Evolutionary conservation across 164 flowering plant species (phyloP), one percentile per base, ranked within the genome.

Genomic region (Vitis rotundifolia): DNA sequence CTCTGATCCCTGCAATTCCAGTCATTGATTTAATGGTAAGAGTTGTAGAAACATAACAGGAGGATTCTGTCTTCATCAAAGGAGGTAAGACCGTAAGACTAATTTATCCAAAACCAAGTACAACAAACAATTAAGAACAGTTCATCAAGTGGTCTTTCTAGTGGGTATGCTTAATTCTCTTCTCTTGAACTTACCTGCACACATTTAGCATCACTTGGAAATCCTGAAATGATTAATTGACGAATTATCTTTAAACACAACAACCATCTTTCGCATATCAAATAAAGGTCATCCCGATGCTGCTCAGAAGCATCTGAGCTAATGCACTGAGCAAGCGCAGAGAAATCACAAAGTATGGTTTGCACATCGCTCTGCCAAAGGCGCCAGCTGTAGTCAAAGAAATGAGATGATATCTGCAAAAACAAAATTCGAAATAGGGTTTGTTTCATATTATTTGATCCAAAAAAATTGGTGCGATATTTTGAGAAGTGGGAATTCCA

Each of bases 321-420:
- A 69, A 68, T 73, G 75, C 76, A 77, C 68, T 82, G 90, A 47
- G 83, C 69, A 74, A 90, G 77, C 57, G 86, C 54, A 63, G 93
- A 80, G 66, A 95, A 88, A 75, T 86, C 84, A 57, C 76, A 82
- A 67, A 95, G 69, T 71, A 92, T 86, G 58, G 85, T 77, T 75
- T 90, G 94, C 70, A 84, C 76, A 80, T 95, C 99, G 72, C 79
- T 85, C 84, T 90, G 92, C 99, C 99, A 95, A 67, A 91, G 91
- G 73, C 78, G 86, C 99, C 97, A 95, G 84, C 91, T 68, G 73
- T 80, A 91, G 68, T 91, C 92, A 64, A 95, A 93, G 72, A 95
- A 81, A 59, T 86, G 94, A 67, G 92, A 84, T 16, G 96, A 81
- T 83, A 95, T 93, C 99, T 95, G 98, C 90, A 76, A 79, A 73